Evolutionary conservation across 1,284 basidiomycete genomes (phyloP).

Genomic region (Pseudomicrostroma phylloplanum): DNA sequence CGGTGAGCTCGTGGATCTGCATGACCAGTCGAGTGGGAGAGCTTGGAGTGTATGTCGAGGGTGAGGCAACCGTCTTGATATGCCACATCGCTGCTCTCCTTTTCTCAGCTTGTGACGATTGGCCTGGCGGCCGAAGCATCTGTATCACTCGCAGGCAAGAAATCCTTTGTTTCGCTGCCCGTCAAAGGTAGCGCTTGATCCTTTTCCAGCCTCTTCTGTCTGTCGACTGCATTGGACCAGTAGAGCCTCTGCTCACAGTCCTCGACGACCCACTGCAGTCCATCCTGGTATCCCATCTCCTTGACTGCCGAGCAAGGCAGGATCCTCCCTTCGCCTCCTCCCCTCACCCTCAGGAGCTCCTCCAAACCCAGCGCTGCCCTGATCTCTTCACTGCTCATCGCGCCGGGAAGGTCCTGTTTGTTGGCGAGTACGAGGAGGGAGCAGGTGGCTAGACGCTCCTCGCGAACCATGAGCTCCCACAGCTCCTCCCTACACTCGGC

Average conservation of each 20-base stretch:
- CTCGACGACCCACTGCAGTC: background rate
- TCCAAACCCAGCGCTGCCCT: conserved; percentile 51
- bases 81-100: too few species aligned
- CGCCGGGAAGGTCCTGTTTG: conserved; percentile 89
- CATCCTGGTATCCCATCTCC: background rate
- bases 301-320: conserved; percentile 3
- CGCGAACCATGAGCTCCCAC: conserved; percentile 76
- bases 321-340: background rate
- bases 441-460: conserved; percentile 90
- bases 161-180: too few species aligned
- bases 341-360: conserved; percentile 1
- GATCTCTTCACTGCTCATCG: conserved; percentile 76
- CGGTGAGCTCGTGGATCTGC: too few species aligned
- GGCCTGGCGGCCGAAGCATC: too few species aligned
- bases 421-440: conserved; percentile 97
- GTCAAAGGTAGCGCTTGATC: too few species aligned
- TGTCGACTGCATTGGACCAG: background rate
- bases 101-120: too few species aligned
- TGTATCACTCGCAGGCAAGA: too few species aligned
- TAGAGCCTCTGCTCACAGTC: conserved; percentile 4
- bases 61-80: too few species aligned
- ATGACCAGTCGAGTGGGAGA: too few species aligned
- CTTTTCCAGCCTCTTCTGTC: background rate
- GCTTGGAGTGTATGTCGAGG: too few species aligned
- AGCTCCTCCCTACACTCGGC: conserved; percentile 82